These are phyloP conservation scores for Asterophora parasitica DNA, from an alignment of 768 basidiomycete genomes.

Conservation along the genomic window DNA sequence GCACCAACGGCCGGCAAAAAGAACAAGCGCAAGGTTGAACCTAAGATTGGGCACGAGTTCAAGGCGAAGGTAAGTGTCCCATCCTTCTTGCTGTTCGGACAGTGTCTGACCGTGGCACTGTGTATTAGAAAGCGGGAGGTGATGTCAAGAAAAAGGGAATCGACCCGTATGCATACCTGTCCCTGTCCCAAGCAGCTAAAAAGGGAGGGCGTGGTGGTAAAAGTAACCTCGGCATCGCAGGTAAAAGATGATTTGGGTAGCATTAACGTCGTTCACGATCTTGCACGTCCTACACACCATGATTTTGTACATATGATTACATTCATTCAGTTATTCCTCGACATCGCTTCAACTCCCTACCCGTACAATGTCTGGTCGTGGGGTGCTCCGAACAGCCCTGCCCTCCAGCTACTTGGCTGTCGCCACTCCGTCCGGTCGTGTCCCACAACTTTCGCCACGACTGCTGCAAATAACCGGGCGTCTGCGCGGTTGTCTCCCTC, in stretches of 20 bases:
- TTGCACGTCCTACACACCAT: constrained; percentile 10
- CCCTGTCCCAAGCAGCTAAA: constrained; percentile 80
- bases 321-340: constrained; percentile 1
- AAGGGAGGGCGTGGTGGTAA: constrained; percentile 38
- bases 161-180: constrained; percentile 91
- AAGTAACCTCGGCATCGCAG: constrained; percentile 50
- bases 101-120: constrained; percentile 9
- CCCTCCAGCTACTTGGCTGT: constrained; percentile 64
- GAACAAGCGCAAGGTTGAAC: constrained; percentile 48
- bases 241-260: constrained; percentile 45
- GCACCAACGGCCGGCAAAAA: constrained; percentile 39
- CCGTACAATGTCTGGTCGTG: constrained; percentile 73
- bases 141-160: constrained; percentile 84
- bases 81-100: constrained; percentile 1
- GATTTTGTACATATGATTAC: constrained; percentile 5
- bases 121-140: constrained; percentile 81
- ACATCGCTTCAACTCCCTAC: constrained; percentile 22
- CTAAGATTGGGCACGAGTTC: constrained; percentile 78
- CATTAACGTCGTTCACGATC: constrained; percentile 1
- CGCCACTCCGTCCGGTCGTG: constrained; percentile 44
- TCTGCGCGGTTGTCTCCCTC: constrained; percentile 82
- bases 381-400: constrained; percentile 66
- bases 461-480: constrained; percentile 56
- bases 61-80: constrained; percentile 77
- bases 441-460: constrained; percentile 44